A percentile compares a stretch with the other conserved stretches of the same genome.
Evolutionary conservation across 257 asterid species (phyloP).

Genomic region (Solanum virginianum): DNA sequence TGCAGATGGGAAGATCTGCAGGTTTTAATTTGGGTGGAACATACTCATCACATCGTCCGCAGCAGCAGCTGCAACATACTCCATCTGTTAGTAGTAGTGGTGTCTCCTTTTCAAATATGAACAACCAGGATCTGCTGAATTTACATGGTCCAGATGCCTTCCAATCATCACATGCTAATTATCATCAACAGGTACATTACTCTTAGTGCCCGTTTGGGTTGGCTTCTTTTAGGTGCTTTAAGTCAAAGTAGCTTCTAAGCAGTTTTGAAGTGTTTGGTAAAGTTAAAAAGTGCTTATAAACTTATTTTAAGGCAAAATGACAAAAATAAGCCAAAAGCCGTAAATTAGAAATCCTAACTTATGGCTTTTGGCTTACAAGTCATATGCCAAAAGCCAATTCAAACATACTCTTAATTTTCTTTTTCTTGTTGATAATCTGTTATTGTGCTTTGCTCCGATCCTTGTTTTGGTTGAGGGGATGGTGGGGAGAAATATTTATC

Average conservation of each 20-base stretch:
- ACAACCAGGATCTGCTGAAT: conserved; percentile 58
- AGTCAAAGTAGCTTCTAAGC: too few species aligned
- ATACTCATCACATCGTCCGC: conserved; percentile 71
- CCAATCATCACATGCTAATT: background rate
- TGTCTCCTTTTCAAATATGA: conserved; percentile 44
- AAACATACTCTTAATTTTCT: background rate
- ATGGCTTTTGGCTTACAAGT: too few species aligned
- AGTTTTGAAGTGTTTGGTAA: too few species aligned
- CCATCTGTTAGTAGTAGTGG: conserved; percentile 57
- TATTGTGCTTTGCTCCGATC: background rate
- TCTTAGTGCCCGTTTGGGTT: background rate
- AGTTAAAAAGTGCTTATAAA: too few species aligned
- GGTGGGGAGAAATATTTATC: background rate
- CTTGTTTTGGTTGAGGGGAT: background rate
- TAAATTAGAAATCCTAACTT: too few species aligned
- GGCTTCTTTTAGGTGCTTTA: background rate
- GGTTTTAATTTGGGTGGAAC: conserved; percentile 65
- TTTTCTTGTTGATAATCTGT: background rate
- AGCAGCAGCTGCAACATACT: conserved; percentile 60
- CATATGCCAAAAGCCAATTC: too few species aligned
- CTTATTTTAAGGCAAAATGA: too few species aligned
- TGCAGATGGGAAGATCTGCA: conserved; percentile 73
- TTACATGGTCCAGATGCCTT: conserved; percentile 60
- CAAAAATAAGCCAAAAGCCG: too few species aligned
- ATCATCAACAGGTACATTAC: background rate